Conservation (phyloP, 1,139 yeast species). For the Nakaseomyces sp. region DNA sequence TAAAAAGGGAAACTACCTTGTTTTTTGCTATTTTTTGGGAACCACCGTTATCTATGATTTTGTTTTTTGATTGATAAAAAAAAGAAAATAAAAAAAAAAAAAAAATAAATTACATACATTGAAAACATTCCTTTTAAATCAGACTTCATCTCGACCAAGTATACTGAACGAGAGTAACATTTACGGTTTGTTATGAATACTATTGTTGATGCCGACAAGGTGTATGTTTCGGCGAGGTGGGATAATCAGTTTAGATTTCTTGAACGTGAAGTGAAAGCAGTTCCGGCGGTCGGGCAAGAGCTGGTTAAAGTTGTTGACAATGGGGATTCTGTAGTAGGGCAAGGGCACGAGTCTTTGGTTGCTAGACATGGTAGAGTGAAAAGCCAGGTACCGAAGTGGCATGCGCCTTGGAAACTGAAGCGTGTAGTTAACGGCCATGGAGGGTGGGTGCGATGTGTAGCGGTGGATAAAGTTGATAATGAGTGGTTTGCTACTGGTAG, state of each 20-base stretch:
- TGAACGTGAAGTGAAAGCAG: conserved; percentile 1
- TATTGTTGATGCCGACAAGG: conserved; percentile 5
- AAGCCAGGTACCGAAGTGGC: conserved; percentile 38
- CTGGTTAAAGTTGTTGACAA: neutral
- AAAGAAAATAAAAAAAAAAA: too few relatives aligned
- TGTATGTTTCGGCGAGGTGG: conserved; percentile 25
- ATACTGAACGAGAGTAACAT: too few relatives aligned
- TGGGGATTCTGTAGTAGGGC: neutral
- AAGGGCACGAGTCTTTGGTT: conserved; percentile 14
- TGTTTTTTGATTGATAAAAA: neutral
- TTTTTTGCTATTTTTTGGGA: too few relatives aligned
- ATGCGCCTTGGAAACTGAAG: conserved; percentile 61
- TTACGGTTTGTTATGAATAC: neutral
- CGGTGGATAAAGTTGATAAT: conserved; percentile 72
- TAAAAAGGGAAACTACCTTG: neutral
- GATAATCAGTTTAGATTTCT: conserved; percentile 25
- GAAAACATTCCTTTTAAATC: neutral
- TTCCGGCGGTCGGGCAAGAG: too few relatives aligned
- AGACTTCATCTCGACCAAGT: too few relatives aligned
- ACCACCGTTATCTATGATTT: conserved; percentile 4
- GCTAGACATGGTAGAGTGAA: conserved; percentile 19
- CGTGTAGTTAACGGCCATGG: conserved; percentile 80
- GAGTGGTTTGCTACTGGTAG: conserved; percentile 91
- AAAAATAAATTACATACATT: neutral
- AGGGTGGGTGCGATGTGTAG: conserved; percentile 83